Evolutionary conservation across 352 stramenopile species (phyloP).

Genomic region (Phytopythium kandeliae): DNA sequence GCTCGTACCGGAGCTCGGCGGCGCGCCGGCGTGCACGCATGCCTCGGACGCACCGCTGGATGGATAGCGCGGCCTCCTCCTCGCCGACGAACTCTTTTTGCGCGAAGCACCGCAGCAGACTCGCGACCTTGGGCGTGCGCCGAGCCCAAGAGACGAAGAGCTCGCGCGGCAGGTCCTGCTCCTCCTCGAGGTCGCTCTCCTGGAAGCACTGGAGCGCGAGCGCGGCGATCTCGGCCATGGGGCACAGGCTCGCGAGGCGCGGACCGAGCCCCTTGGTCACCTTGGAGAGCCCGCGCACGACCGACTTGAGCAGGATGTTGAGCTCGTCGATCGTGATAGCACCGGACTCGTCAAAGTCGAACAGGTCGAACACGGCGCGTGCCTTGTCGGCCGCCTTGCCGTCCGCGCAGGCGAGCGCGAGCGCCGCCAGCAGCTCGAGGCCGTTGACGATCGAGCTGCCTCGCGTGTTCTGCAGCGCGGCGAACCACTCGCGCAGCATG

Average conservation of each 20-base stretch:
- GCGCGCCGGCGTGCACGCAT: conserved; percentile 46
- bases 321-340: conserved; percentile 74
- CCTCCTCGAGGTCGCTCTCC: conserved; percentile 57
- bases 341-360: conserved; percentile 67
- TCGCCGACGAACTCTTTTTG: conserved; percentile 49
- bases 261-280: conserved; percentile 51
- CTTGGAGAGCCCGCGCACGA: conserved; percentile 59
- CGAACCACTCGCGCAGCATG: conserved; percentile 55
- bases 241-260: conserved; percentile 44
- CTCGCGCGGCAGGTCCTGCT: conserved; percentile 51
- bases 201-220: conserved; percentile 61
- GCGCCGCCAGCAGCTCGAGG: conserved; percentile 56
- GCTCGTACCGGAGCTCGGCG: conserved; percentile 39
- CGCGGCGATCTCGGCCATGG: conserved; percentile 52
- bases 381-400: conserved; percentile 57
- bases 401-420: conserved; percentile 43
- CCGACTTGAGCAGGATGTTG: conserved; percentile 68
- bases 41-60: conserved; percentile 50
- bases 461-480: conserved; percentile 59
- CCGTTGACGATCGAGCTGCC: conserved; percentile 60
- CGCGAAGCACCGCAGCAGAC: conserved; percentile 65
- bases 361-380: conserved; percentile 60
- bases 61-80: conserved; percentile 42
- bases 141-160: conserved; percentile 54
- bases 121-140: conserved; percentile 70